Evolutionary conservation across 371 early-diverging fungal species (phyloP), one percentile per base, ranked within the genome.

Genomic region (Rhizopus sp.): DNA sequence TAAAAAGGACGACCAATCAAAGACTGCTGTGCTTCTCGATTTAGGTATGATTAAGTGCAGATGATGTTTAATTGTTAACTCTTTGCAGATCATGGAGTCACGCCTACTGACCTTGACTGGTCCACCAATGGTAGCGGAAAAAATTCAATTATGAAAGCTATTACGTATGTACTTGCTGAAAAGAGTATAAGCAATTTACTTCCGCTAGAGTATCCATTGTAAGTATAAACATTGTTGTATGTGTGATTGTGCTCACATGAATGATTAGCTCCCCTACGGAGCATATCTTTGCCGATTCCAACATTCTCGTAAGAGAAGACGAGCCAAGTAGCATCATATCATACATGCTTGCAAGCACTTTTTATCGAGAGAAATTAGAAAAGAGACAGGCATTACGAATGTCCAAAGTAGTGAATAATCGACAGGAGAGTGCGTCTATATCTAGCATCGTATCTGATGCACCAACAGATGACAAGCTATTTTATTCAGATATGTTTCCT

Each of bases 261-360:
- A 10, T 50, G 10, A 29, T 37, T 68, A 83, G 84, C 58, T 75
- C 78, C 35, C 83, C 89, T 0, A 87, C 87, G 3, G 94, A 93
- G 45, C 97, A 97, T 61, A 77, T 97, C 1, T 87, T 95, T 60
- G 79, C 85, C 0, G 92, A 90, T 42, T 94, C 93, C 1, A 76
- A 78, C 13, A 85, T 96, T 39, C 83, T 96, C 31, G 87, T 96
- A 1, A 81, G 95, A 37, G 96, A 96, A 69, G 89, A 93, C 41
- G 96, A 97, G 62, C 96, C 95, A 3, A 92, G 91, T 61, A 94
- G 96, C 0, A 92, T 97, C 49, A 88, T 97, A 33, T 93, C 98
- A 0, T 89, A 89, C 59, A 86, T 95, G 6, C 73, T 96, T 33
- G 73, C 68, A 37, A 79, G 71, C 17, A 59, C 66, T 16, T 73